Conservation (phyloP, 495 filamentous ascomycete genomes). For the Hyphodiscus hymeniophilus region DNA sequence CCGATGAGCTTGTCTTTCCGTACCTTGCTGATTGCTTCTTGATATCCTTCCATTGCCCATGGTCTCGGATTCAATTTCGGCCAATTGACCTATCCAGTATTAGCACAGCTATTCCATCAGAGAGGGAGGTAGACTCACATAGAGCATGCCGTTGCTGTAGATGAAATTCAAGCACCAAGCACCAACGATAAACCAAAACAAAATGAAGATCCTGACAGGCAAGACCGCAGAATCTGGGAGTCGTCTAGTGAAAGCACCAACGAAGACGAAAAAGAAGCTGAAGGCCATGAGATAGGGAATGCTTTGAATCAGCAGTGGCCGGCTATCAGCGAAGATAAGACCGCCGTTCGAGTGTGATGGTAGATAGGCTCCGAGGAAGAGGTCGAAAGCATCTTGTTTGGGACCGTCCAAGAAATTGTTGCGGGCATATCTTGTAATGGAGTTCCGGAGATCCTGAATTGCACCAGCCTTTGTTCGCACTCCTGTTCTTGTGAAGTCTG, state of each 20-base stretch:
- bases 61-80: conserved; percentile 84
- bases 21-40: conserved; percentile 73
- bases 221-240: conserved; percentile 60
- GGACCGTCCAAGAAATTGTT: conserved; percentile 95
- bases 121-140: conserved; percentile 51
- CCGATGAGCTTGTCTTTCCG: conserved; percentile 71
- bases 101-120: conserved; percentile 7
- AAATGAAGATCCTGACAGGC: conserved; percentile 67
- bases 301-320: conserved; percentile 78
- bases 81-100: conserved; percentile 79
- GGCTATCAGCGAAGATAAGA: conserved; percentile 71
- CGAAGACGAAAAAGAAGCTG: conserved; percentile 76
- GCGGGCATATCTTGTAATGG: conserved; percentile 70
- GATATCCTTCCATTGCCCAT: conserved; percentile 78
- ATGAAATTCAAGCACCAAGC: conserved; percentile 69
- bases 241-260: conserved; percentile 65
- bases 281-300: conserved; percentile 86
- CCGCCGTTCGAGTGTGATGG: conserved; percentile 50
- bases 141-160: conserved; percentile 75
- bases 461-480: conserved; percentile 75
- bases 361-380: conserved; percentile 81
- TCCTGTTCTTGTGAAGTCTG: conserved; percentile 87
- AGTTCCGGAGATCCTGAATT: conserved; percentile 74
- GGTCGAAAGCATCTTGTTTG: conserved; percentile 87
- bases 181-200: conserved; percentile 64